Evolutionary conservation across 1,284 basidiomycete species (phyloP).

Genomic region (Fomes fomentarius): DNA sequence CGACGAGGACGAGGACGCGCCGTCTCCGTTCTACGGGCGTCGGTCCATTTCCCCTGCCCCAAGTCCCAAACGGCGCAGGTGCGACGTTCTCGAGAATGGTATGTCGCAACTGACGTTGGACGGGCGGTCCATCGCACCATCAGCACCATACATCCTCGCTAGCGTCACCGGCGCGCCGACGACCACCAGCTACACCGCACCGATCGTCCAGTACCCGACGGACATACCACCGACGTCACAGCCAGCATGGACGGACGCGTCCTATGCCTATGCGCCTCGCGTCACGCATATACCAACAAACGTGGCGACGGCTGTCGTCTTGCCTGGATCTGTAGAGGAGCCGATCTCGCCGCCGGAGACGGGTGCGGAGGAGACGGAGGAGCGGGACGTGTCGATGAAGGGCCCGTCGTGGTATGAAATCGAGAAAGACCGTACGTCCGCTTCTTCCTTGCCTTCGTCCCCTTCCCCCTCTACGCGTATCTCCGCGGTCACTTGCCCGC

Average conservation of each 20-base stretch:
- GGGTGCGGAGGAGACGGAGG: slow-evolving; percentile 17
- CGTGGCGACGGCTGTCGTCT: slow-evolving; percentile 25
- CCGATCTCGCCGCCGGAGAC: slow-evolving; percentile 36
- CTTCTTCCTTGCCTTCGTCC: slow-evolving; percentile 22
- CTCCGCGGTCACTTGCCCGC: not conserved
- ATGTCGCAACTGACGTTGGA: slow-evolving; percentile 56
- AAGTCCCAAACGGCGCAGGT: slow-evolving; percentile 52
- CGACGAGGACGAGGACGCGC: slow-evolving; percentile 25
- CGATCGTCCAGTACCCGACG: slow-evolving; percentile 10
- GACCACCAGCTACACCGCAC: not conserved
- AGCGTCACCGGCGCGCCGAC: slow-evolving; percentile 1
- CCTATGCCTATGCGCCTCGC: slow-evolving; percentile 19
- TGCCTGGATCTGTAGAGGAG: slow-evolving; percentile 50
- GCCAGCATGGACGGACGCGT: slow-evolving; percentile 11
- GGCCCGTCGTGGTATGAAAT: slow-evolving; percentile 67
- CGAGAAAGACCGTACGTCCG: slow-evolving; percentile 64
- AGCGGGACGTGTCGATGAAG: slow-evolving; percentile 60
- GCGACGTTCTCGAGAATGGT: slow-evolving; percentile 55
- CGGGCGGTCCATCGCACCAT: slow-evolving; percentile 14
- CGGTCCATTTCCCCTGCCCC: slow-evolving; percentile 26
- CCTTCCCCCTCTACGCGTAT: slow-evolving; percentile 5
- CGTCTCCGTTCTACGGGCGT: slow-evolving; percentile 10
- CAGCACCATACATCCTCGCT: slow-evolving; percentile 6
- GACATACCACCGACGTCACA: not conserved
- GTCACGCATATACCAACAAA: slow-evolving; percentile 9